Conservation (phyloP, 2,329 filamentous ascomycete genomes). For the Polytolypa hystricis region DNA sequence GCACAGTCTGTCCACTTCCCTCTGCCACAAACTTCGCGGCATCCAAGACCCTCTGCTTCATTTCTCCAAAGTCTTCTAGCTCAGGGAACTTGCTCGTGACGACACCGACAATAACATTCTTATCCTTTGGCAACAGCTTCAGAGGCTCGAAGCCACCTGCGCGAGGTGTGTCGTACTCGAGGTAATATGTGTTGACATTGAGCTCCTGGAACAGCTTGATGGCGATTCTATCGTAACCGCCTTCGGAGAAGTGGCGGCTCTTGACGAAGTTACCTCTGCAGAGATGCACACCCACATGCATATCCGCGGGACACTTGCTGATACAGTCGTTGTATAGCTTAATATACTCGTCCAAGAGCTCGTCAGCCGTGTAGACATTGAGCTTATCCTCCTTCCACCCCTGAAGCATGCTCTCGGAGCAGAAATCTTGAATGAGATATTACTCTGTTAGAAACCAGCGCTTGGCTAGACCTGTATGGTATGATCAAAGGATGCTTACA, state of each 20-base stretch:
- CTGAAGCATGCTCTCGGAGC: slow-evolving; percentile 58
- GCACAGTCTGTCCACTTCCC: slow-evolving; percentile 51
- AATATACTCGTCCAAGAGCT: slow-evolving; percentile 65
- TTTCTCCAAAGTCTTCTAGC: slow-evolving; percentile 53
- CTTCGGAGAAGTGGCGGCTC: slow-evolving; percentile 55
- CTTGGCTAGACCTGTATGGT: too few species aligned
- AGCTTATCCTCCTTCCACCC: slow-evolving; percentile 58
- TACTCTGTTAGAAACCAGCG: background rate
- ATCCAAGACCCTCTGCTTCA: slow-evolving; percentile 48
- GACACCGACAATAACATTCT: slow-evolving; percentile 53
- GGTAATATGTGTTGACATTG: slow-evolving; percentile 56
- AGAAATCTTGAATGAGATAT: slow-evolving; percentile 62
- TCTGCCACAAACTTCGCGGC: slow-evolving; percentile 60
- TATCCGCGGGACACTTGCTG: slow-evolving; percentile 51
- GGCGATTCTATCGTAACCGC: slow-evolving; percentile 56
- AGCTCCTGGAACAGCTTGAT: slow-evolving; percentile 54
- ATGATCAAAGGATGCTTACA: slow-evolving; percentile 40
- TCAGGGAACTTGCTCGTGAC: slow-evolving; percentile 53
- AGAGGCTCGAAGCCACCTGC: slow-evolving; percentile 57
- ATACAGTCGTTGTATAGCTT: slow-evolving; percentile 64
- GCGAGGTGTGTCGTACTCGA: slow-evolving; percentile 57
- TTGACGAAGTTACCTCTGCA: slow-evolving; percentile 58
- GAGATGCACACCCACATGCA: slow-evolving; percentile 67
- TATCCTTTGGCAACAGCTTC: slow-evolving; percentile 47
- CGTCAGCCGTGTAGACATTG: slow-evolving; percentile 57